Evolutionary conservation across 1,284 basidiomycete genomes (phyloP).

Genomic region (Erythrobasidium hasegawianum): DNA sequence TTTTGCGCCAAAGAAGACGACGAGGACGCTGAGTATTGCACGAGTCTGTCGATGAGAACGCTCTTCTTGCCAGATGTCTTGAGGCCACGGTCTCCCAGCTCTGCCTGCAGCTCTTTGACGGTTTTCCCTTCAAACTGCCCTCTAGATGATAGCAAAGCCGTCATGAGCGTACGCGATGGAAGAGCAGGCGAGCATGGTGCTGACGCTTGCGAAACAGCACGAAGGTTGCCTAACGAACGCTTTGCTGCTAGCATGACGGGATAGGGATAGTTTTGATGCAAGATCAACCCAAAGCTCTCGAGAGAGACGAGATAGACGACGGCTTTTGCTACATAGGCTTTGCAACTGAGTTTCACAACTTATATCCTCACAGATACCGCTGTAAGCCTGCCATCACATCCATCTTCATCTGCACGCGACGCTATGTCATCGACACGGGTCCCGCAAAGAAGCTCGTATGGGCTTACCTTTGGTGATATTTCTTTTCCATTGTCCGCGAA

Average conservation of each 20-base stretch:
- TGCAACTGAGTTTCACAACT: background rate
- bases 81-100: slow-evolving; percentile 28
- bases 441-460: background rate
- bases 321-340: background rate
- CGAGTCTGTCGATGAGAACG: slow-evolving; percentile 19
- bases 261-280: background rate
- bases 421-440: background rate
- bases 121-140: slow-evolving; percentile 20
- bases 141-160: slow-evolving; percentile 24
- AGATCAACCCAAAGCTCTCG: slow-evolving; percentile 2
- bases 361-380: slow-evolving; percentile 11
- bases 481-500: slow-evolving; percentile 50
- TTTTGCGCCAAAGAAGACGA: slow-evolving; percentile 22
- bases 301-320: background rate
- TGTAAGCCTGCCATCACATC: slow-evolving; percentile 22
- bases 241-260: slow-evolving; percentile 30
- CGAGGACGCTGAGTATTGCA: slow-evolving; percentile 16
- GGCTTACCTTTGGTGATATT: slow-evolving; percentile 47
- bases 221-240: slow-evolving; percentile 30
- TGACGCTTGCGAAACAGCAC: slow-evolving; percentile 6
- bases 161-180: slow-evolving; percentile 18
- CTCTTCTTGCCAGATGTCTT: slow-evolving; percentile 25
- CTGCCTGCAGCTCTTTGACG: slow-evolving; percentile 19
- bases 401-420: slow-evolving; percentile 20
- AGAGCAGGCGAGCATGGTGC: background rate